phyloP scores from a whole-genome alignment of 2,329 filamentous ascomycete genomes.

The Colletotrichum eremochloae region DNA sequence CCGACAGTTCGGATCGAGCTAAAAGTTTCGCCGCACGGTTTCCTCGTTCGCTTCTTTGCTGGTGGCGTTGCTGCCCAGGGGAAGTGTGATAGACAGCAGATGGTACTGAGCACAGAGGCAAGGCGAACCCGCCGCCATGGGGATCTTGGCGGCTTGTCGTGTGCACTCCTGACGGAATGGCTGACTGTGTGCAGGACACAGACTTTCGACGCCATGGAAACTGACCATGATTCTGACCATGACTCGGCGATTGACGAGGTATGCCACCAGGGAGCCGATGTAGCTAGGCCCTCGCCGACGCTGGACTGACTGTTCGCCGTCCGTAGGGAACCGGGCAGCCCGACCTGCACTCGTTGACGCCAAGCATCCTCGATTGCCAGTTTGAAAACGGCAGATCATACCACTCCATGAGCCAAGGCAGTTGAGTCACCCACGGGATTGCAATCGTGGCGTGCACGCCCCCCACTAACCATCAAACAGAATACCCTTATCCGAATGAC shows the following conservation, averaged over 20 bases:
- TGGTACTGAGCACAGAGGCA: neutral
- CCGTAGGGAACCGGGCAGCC: neutral
- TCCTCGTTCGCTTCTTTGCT: neutral
- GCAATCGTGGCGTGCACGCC: neutral
- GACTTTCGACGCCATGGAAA: conserved; percentile 8
- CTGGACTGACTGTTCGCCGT: neutral
- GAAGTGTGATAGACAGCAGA: neutral
- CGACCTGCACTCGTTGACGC: conserved; percentile 26
- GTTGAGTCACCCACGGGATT: conserved; percentile 32
- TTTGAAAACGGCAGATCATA: conserved; percentile 35
- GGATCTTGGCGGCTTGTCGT: no score
- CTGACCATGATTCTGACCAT: conserved; percentile 4
- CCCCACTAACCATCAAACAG: conserved; percentile 24
- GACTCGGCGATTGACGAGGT: conserved; percentile 24
- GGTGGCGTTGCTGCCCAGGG: neutral
- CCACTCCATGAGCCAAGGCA: conserved; percentile 44
- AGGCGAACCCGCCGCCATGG: neutral
- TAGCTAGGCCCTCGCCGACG: no score
- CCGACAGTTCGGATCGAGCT: conserved; percentile 15
- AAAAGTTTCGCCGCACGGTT: neutral
- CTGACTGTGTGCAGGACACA: neutral
- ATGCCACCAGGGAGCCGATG: neutral
- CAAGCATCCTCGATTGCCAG: conserved; percentile 24
- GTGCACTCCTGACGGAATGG: neutral
- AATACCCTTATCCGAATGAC: conserved; percentile 48